These are phyloP conservation scores for Penicillium sp. DNA, from an alignment of 2,329 filamentous ascomycete genomes.

Conservation along the genomic window DNA sequence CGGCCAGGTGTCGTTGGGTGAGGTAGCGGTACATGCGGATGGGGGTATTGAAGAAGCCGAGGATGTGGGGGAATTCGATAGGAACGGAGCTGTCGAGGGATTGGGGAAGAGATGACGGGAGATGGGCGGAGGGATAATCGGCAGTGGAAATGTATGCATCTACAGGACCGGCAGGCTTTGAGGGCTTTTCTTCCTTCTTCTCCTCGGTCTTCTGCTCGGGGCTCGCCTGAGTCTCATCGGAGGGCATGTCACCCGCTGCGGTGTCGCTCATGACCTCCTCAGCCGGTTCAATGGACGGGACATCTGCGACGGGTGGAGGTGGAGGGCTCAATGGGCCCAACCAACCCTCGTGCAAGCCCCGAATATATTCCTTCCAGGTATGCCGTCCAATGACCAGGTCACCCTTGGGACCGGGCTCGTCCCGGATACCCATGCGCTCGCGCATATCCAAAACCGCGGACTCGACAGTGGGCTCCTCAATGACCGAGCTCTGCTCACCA, in stretches of 20 bases:
- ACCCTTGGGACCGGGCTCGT: conserved; percentile 73
- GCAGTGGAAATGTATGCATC: conserved; percentile 71
- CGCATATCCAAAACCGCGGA: conserved; percentile 65
- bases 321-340: conserved; percentile 71
- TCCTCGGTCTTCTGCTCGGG: no score
- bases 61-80: conserved; percentile 81
- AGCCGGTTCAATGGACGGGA: conserved; percentile 21
- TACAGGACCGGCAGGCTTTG: conserved; percentile 59
- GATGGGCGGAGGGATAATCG: conserved; percentile 67
- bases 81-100: conserved; percentile 72
- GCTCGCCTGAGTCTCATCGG: conserved; percentile 32
- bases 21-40: conserved; percentile 85
- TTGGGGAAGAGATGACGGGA: conserved; percentile 67
- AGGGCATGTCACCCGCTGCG: conserved; percentile 19
- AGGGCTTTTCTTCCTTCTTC: conserved; percentile 47
- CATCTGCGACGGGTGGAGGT: conserved; percentile 18
- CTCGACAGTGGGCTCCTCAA: conserved; percentile 54
- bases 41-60: conserved; percentile 89
- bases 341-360: conserved; percentile 95
- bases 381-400: conserved; percentile 89
- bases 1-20: conserved; percentile 77
- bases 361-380: conserved; percentile 96
- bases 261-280: conserved; percentile 28
- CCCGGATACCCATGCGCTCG: conserved; percentile 64
- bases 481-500: conserved; percentile 53